Evolutionary conservation across 768 basidiomycete species (phyloP).

Genomic region (Tulasnella sp.): DNA sequence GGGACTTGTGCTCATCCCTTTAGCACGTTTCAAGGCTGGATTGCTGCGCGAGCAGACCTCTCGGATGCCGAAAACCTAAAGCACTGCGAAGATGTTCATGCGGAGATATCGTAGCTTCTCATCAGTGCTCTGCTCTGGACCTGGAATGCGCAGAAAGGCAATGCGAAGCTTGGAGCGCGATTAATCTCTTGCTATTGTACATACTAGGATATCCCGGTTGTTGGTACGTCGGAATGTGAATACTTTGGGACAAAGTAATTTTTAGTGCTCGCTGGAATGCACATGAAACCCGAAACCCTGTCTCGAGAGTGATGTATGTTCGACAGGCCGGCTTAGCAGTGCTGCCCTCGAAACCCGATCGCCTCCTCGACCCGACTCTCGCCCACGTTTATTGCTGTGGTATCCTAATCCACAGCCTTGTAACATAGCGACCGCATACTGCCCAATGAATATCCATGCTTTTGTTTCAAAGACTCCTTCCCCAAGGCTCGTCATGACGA

Average conservation of each 20-base stretch:
- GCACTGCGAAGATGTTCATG: conserved; percentile 22
- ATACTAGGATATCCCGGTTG: background rate
- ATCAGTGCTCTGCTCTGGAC: background rate
- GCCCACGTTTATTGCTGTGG: background rate
- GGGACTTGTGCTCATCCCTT: background rate
- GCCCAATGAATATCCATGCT: background rate
- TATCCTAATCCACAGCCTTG: background rate
- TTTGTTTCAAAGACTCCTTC: background rate
- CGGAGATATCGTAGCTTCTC: background rate
- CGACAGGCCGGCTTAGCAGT: background rate
- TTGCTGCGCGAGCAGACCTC: conserved; percentile 23
- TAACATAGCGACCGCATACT: background rate
- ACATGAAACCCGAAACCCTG: background rate
- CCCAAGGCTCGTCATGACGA: background rate
- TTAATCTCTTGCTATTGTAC: background rate
- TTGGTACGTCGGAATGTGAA: too few relatives aligned
- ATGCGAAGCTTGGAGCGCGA: background rate
- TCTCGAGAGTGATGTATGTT: background rate
- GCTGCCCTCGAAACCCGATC: background rate
- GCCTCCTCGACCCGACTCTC: background rate
- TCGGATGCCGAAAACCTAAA: conserved; percentile 23
- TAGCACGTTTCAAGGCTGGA: conserved; percentile 21
- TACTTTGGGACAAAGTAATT: background rate
- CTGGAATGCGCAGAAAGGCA: background rate
- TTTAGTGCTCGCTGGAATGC: conserved; percentile 40